Percentiles rank a stretch among this genome's conserved stretches.
phyloP scores from a whole-genome alignment of 2,329 filamentous ascomycete species.

The Colletotrichum horii region DNA sequence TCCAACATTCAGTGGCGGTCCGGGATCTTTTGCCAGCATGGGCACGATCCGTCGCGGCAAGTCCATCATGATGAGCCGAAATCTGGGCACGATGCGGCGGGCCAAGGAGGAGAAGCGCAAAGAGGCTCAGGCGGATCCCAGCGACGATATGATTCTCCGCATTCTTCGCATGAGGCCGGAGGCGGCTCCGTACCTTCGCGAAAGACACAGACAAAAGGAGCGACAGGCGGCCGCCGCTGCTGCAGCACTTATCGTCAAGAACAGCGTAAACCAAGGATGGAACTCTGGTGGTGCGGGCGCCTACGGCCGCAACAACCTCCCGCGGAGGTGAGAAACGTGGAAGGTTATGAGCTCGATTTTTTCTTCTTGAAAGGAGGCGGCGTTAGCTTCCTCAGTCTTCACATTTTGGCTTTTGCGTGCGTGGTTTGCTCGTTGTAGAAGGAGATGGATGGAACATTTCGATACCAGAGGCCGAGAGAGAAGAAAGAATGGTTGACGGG shows the following conservation, averaged over 20 bases:
- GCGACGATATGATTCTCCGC: conserved; percentile 95
- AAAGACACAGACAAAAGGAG: conserved; percentile 92
- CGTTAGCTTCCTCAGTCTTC: not conserved
- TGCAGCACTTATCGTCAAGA: conserved; percentile 91
- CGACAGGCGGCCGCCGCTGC: conserved; percentile 87
- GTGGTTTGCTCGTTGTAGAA: not conserved
- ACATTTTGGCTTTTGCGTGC: not conserved
- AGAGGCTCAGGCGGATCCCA: conserved; percentile 94
- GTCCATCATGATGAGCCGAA: conserved; percentile 93
- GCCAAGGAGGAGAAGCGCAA: conserved; percentile 96
- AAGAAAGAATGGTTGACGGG: not conserved
- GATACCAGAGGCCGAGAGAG: conserved; percentile 13
- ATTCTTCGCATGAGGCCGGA: conserved; percentile 96
- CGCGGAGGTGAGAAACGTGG: conserved; percentile 45
- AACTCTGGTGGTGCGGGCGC: conserved; percentile 46
- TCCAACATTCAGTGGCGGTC: conserved; percentile 54
- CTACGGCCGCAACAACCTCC: conserved; percentile 52
- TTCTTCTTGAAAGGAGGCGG: not conserved
- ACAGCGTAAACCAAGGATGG: conserved; percentile 75
- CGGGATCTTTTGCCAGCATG: conserved; percentile 66
- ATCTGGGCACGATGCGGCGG: conserved; percentile 93
- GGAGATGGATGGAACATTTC: not conserved
- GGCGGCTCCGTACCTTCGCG: conserved; percentile 84
- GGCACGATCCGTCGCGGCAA: conserved; percentile 70
- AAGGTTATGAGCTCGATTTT: not conserved